Evolutionary conservation across 805 yeast species (phyloP).

Genomic region (Monosporozyma aerobia): DNA sequence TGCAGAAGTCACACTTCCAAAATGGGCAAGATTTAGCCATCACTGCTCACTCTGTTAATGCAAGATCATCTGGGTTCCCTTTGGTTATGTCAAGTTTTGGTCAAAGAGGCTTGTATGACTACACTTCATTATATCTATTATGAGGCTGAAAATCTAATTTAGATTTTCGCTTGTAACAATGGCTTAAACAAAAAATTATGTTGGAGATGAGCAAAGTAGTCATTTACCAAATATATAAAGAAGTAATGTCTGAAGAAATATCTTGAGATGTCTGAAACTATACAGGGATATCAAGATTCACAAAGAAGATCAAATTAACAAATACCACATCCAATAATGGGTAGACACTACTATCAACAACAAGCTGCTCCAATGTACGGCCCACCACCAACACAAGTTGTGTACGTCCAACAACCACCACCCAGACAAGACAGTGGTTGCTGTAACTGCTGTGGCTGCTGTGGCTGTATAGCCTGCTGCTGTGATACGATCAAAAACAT

Average conservation of each 20-base stretch:
- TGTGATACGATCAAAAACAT: slow-evolving; percentile 9
- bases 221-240: background rate
- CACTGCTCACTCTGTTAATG: too few relatives aligned
- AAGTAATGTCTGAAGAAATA: background rate
- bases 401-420: slow-evolving; percentile 22
- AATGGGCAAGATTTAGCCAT: too few relatives aligned
- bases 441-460: slow-evolving; percentile 16
- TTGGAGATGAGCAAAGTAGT: background rate
- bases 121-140: background rate
- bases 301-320: background rate
- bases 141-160: background rate
- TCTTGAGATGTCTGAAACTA: background rate
- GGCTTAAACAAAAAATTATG: background rate
- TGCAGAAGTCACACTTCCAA: too few relatives aligned
- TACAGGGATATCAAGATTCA: background rate
- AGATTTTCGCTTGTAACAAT: background rate
- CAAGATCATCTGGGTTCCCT: background rate
- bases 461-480: slow-evolving; percentile 1
- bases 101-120: background rate
- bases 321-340: background rate
- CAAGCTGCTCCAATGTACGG: slow-evolving; percentile 23
- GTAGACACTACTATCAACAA: slow-evolving; percentile 6
- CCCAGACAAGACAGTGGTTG: slow-evolving; percentile 13
- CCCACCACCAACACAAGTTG: slow-evolving; percentile 23
- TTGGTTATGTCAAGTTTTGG: background rate